Evolutionary conservation across 768 basidiomycete genomes (phyloP).

Genomic region (Leccinum incarnatum): DNA sequence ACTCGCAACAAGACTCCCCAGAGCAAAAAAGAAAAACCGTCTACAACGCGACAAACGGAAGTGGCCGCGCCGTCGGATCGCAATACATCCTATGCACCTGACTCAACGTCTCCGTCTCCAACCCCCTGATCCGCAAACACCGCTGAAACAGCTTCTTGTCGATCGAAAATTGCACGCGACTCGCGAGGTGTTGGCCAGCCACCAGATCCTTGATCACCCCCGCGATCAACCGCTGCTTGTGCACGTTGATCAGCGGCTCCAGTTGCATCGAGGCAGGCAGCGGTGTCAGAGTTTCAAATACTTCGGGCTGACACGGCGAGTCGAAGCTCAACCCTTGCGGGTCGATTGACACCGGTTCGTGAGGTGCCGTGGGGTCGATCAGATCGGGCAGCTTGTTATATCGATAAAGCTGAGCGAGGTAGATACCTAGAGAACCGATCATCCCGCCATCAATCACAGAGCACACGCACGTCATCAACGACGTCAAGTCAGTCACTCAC

Average conservation of each 20-base stretch:
- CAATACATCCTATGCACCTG: conserved; percentile 42
- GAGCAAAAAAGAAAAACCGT: too few species aligned
- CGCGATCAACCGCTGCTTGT: conserved; percentile 82
- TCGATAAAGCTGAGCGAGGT: conserved; percentile 67
- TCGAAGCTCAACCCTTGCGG: conserved; percentile 61
- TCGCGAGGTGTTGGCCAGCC: conserved; percentile 79
- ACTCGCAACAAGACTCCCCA: too few species aligned
- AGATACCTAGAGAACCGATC: conserved; percentile 54
- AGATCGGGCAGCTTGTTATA: conserved; percentile 71
- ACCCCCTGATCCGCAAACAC: conserved; percentile 67
- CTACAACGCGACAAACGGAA: conserved; percentile 16
- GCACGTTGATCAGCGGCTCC: conserved; percentile 84
- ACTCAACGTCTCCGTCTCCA: conserved; percentile 55
- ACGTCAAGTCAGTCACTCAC: conserved; percentile 37
- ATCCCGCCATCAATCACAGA: neutral
- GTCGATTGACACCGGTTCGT: conserved; percentile 64
- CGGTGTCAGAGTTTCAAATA: conserved; percentile 69
- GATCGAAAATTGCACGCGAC: conserved; percentile 62
- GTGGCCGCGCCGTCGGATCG: conserved; percentile 19
- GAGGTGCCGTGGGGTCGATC: conserved; percentile 80
- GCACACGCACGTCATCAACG: neutral
- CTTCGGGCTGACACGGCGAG: conserved; percentile 71
- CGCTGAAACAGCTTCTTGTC: conserved; percentile 78
- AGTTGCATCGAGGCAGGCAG: conserved; percentile 77
- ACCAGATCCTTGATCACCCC: conserved; percentile 78